A percentile compares a stretch with the other conserved stretches of the same genome.
Evolutionary conservation across 768 basidiomycete species (phyloP).

Genomic region (Hemileccinum rubropunctum): DNA sequence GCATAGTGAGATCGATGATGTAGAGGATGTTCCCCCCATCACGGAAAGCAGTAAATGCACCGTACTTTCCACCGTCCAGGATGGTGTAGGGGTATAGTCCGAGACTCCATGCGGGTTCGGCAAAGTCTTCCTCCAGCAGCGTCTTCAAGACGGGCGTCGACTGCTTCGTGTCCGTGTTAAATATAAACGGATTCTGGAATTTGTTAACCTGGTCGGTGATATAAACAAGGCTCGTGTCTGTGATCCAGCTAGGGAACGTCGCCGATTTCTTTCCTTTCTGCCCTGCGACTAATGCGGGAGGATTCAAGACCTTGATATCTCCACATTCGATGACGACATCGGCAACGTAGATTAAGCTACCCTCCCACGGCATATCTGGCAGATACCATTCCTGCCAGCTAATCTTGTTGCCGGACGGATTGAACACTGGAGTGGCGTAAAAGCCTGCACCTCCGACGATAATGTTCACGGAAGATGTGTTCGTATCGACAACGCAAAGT

Average conservation of each 20-base stretch:
- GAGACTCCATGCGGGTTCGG: conserved; percentile 15
- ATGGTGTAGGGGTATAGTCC: conserved; percentile 20
- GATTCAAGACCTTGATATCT: conserved; percentile 30
- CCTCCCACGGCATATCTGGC: conserved; percentile 69
- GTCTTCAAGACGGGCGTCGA: conserved; percentile 25
- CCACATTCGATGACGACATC: conserved; percentile 25
- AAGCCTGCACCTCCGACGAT: conserved; percentile 60
- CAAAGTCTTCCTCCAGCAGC: conserved; percentile 24
- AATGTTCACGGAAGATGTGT: conserved; percentile 35
- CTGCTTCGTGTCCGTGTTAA: conserved; percentile 25
- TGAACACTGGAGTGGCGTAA: conserved; percentile 57
- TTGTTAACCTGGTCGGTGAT: conserved; percentile 54
- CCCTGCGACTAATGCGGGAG: conserved; percentile 44
- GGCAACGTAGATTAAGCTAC: conserved; percentile 49
- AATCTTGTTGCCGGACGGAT: conserved; percentile 51
- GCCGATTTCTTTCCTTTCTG: conserved; percentile 35
- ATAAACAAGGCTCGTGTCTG: conserved; percentile 52
- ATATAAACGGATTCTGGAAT: conserved; percentile 48
- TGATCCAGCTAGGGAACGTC: conserved; percentile 39
- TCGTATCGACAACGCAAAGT: conserved; percentile 52
- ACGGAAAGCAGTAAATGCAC: conserved; percentile 30
- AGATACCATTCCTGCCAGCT: conserved; percentile 65
- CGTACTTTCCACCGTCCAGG: conserved; percentile 20
- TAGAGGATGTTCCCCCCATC: conserved; percentile 33
- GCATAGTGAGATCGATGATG: conserved; percentile 21